phyloP scores from a whole-genome alignment of 345 rosid genomes.

The Moringa oleifera region DNA sequence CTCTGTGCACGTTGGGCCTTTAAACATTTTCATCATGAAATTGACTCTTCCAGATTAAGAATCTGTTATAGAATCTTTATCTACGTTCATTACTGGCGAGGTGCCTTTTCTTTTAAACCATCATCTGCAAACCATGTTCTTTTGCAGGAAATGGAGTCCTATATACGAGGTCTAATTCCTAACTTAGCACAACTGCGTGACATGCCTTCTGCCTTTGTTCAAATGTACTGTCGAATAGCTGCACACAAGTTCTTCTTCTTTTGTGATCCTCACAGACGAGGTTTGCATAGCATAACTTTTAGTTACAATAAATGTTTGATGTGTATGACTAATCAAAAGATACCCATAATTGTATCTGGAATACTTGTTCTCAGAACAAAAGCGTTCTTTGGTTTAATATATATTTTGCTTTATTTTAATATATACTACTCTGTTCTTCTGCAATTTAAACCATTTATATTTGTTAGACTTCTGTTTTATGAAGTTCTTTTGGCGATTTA shows the following conservation, averaged over 20 bases:
- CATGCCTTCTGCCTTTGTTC: conserved; percentile 80
- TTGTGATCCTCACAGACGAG: conserved; percentile 98
- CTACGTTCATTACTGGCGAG: not conserved
- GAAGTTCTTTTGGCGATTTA: not conserved
- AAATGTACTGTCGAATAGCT: conserved; percentile 95
- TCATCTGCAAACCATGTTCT: conserved; percentile 14
- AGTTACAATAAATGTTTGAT: not conserved
- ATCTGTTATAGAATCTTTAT: not conserved
- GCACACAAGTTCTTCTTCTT: conserved; percentile 98
- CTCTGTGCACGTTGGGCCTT: conserved; percentile 3
- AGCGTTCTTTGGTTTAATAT: not conserved
- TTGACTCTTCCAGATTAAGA: not conserved
- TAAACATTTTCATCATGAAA: not conserved
- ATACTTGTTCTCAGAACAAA: no score
- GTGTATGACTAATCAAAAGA: not conserved
- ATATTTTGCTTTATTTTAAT: no score
- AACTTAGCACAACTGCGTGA: conserved; percentile 92
- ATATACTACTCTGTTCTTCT: no score
- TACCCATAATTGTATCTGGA: not conserved
- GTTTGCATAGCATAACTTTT: conserved; percentile 30
- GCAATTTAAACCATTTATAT: not conserved
- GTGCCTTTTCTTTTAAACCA: not conserved
- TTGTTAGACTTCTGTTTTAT: not conserved
- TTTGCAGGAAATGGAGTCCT: conserved; percentile 91
- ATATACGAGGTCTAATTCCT: conserved; percentile 92